Evolutionary conservation across 2,329 filamentous ascomycete genomes (phyloP).

Genomic region (Emmonsiellopsis sp.): DNA sequence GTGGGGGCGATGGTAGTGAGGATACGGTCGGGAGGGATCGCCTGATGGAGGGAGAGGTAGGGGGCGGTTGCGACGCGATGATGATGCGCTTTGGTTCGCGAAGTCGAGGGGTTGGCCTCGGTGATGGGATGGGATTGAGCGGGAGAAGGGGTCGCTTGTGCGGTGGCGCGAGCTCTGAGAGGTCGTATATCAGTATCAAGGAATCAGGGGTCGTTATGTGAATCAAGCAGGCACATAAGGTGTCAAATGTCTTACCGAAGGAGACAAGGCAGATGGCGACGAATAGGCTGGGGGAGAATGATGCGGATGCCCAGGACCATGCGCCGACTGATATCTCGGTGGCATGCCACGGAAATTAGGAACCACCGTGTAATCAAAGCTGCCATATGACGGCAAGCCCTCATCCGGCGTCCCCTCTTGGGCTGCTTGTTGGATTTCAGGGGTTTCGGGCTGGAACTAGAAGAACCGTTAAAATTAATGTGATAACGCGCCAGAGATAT

Average conservation of each 20-base stretch:
- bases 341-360: constrained; percentile 7
- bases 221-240: neutral
- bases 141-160: neutral
- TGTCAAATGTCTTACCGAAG: constrained; percentile 1
- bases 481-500: neutral
- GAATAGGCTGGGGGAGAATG: constrained; percentile 13
- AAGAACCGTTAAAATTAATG: neutral
- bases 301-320: constrained; percentile 5
- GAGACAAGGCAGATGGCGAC: constrained; percentile 5
- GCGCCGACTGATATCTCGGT: constrained; percentile 8
- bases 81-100: neutral
- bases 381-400: constrained; percentile 9
- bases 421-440: constrained; percentile 2
- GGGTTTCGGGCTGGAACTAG: constrained; percentile 9
- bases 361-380: constrained; percentile 9
- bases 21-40: constrained; percentile 8
- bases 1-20: constrained; percentile 13
- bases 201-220: neutral
- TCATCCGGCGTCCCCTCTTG: constrained; percentile 4
- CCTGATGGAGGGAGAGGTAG: neutral
- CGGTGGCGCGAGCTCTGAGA: constrained; percentile 3
- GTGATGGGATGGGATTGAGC: constrained; percentile 2
- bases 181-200: neutral
- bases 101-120: constrained; percentile 2
- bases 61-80: constrained; percentile 4